Evolutionary conservation across 179 eudicot genomes (phyloP), one percentile per base, ranked within the genome.

Genomic region (Corrigiola litoralis): DNA sequence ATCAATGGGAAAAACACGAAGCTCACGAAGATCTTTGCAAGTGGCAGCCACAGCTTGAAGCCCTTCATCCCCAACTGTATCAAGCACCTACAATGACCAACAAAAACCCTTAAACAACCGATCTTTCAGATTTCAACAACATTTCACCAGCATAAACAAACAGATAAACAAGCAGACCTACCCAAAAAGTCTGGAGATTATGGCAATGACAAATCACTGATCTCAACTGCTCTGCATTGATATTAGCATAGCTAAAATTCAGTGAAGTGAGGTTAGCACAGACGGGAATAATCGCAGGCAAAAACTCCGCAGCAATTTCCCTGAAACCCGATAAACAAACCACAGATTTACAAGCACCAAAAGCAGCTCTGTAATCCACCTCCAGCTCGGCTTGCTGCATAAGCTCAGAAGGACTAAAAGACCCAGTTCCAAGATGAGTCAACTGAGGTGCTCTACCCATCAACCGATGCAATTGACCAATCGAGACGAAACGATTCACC

Each of bases 1-100:
- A 65, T 88, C 96, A 2, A 87, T 48, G 1, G 97, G 97, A 68
- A 91, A 91, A n/a, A 91, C 96, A 29, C 97, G 90, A 50, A 91
- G 89, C 74, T 91, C 97, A 0, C 67, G 80, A 14, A 91, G 88
- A 69, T 86, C 85, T 20, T 83, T 82, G 63, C 97, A 91, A 14
- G 86, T 80, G 36, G 83, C 80, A 36, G 89, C 87, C 41, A 89
- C 97, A 21, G 90, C 96, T 70, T 84, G 82, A 37, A 91, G 89
- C 49, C 97, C 97, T 67, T 86, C 92, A 68, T 91, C 97, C 53
- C 84, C 68, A n/a, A 89, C 78, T 9, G 97, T 76, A 74, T 91
- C 97, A 48, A 86, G 83, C 5, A 78, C 96, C 97, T 91, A 72
- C 18, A 70, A 28, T n/a, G 34, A 25, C 36, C 18, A 32, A 42